Evolutionary conservation across 2,329 filamentous ascomycete species (phyloP), one percentile per base, ranked within the genome.

Genomic region (Incumbomyces delicatus): DNA sequence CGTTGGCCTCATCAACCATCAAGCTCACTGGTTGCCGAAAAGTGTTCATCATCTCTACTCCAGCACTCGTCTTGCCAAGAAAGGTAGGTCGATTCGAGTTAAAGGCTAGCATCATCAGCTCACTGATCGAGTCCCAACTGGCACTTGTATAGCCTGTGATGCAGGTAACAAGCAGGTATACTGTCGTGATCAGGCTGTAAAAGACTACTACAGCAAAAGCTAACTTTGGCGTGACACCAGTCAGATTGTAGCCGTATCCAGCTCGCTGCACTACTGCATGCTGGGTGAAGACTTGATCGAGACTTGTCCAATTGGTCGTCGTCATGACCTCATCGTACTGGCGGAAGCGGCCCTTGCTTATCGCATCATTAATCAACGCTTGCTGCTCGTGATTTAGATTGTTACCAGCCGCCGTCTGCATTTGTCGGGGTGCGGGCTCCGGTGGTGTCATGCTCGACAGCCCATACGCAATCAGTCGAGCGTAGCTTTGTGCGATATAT

Each of bases 51-150:
- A 36, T 50, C 7, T 47, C 44, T n/a, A 48, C 41, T 2, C 48
- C 48, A 8, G 37, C 48, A 17, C 45, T 50, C 5, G 37, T 47
- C n/a, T 31, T 42, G 10, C 37, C 12, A 2, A 50, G 37, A 27
- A 14, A 12, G n/a, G 16, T 8, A 4, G 48, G 37, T 11, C 11
- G 35, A 18, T 37, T 11, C 7, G 48, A 47, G 29, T 50, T 50
- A 8, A 50, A 18, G 5, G 48, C 45, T 14, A 50, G 44, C 16
- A 47, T 44, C 35, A 50, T 6, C 16, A 48, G 36, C 33, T 50
- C 48, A 18, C 16, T 38, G 32, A 50, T 35, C 7, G 48, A 42
- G 32, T 50, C 45, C 44, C 48, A 50, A 18, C 48, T 50, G 31
- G 16, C 30, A 10, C n/a, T 33, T 22, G 32, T 18, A 2, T 7